Conservation (phyloP, 331 rosid species). For the Malus hybrid region DNA sequence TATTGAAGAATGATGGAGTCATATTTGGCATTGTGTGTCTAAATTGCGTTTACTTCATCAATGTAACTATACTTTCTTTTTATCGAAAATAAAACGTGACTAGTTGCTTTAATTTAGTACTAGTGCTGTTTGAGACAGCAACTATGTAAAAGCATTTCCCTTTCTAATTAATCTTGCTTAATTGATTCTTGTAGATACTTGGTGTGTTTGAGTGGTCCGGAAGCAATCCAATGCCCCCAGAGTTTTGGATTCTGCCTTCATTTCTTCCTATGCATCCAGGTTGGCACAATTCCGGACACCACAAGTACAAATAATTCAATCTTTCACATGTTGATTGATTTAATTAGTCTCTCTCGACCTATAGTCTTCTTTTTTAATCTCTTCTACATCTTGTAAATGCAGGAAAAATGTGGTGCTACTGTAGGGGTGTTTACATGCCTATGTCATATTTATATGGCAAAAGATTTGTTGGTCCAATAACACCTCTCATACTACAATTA, state of each 20-base stretch:
- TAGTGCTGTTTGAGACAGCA: too few relatives aligned
- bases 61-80: too few relatives aligned
- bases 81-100: too few relatives aligned
- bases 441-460: slow-evolving; percentile 20
- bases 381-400: not conserved
- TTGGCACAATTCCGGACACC: not conserved
- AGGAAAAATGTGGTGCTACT: slow-evolving; percentile 19
- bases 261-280: slow-evolving; percentile 55
- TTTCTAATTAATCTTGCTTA: not conserved
- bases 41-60: too few relatives aligned
- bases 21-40: not conserved
- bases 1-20: too few relatives aligned
- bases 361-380: not conserved
- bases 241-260: slow-evolving; percentile 45
- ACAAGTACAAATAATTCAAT: not conserved
- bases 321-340: not conserved
- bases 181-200: slow-evolving; percentile 4
- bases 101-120: too few relatives aligned
- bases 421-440: slow-evolving; percentile 16
- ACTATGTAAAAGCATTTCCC: not conserved
- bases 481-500: too few relatives aligned
- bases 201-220: slow-evolving; percentile 51
- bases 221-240: slow-evolving; percentile 71
- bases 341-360: not conserved
- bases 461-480: slow-evolving; percentile 15